These are phyloP conservation scores for Fomitopsis schrenkii DNA, from an alignment of 1,284 basidiomycete species.

Conservation along the genomic window DNA sequence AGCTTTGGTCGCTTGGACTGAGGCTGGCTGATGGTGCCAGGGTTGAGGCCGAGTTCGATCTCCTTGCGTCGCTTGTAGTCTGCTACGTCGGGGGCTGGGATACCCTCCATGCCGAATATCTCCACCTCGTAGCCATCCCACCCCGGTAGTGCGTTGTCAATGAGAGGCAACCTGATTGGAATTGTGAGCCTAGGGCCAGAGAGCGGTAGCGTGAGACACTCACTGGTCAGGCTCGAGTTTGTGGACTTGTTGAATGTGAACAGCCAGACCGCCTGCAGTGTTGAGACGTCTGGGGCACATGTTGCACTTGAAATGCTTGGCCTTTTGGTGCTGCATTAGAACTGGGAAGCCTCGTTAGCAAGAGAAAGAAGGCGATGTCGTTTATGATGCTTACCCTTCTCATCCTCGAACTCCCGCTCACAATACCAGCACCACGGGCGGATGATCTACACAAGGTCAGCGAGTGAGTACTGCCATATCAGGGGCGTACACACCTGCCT, in stretches of 20 bases:
- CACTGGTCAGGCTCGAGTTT: conserved; percentile 97
- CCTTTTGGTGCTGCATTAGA: conserved; percentile 98
- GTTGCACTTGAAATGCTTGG: conserved; percentile 98
- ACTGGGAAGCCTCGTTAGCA: conserved; percentile 44
- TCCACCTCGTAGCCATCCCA: conserved; percentile 98
- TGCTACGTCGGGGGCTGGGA: conserved; percentile 89
- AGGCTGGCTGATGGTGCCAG: conserved; percentile 76
- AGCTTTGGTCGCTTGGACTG: conserved; percentile 80
- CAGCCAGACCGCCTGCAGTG: conserved; percentile 96
- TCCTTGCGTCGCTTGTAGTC: conserved; percentile 95
- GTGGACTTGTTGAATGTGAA: conserved; percentile 98
- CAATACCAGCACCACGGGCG: conserved; percentile 99
- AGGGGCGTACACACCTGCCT: conserved; percentile 50
- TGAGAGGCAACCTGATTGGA: conserved; percentile 60
- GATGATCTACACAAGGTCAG: conserved; percentile 52
- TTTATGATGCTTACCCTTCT: conserved; percentile 63
- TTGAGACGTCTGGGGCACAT: conserved; percentile 95
- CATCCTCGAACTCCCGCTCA: conserved; percentile 98
- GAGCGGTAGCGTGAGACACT: conserved; percentile 23
- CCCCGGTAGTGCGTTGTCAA: conserved; percentile 95
- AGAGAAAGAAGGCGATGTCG: too few relatives aligned
- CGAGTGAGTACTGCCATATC: background rate
- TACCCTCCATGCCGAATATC: conserved; percentile 99
- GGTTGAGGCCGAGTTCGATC: conserved; percentile 82
- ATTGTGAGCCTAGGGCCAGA: conserved; percentile 4